A percentile compares a stretch with the other conserved stretches of the same genome.
phyloP scores from a whole-genome alignment of 2,329 filamentous ascomycete genomes.

The Colletotrichum graminicola region DNA sequence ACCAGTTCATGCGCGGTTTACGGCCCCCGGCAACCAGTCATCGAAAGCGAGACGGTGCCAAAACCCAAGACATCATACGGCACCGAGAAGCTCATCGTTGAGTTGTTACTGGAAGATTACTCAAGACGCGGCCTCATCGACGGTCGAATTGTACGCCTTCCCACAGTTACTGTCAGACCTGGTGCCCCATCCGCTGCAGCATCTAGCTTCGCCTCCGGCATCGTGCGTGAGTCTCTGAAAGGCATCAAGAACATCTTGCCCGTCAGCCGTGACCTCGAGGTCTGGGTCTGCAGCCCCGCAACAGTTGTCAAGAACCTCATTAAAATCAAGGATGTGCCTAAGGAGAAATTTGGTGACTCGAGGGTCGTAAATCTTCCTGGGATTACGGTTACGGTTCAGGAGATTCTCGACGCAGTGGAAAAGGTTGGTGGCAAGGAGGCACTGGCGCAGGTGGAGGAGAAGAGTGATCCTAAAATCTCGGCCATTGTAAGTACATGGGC shows the following conservation, averaged over 20 bases:
- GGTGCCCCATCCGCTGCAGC: slow-evolving; percentile 72
- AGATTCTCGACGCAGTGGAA: slow-evolving; percentile 65
- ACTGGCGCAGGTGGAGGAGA: slow-evolving; percentile 59
- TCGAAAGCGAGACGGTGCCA: slow-evolving; percentile 57
- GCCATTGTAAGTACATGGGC: slow-evolving; percentile 68
- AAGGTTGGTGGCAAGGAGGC: slow-evolving; percentile 62
- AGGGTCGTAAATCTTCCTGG: slow-evolving; percentile 66
- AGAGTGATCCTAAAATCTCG: slow-evolving; percentile 59
- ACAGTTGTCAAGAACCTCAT: slow-evolving; percentile 61
- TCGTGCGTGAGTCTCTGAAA: slow-evolving; percentile 71
- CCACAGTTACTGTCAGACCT: slow-evolving; percentile 71
- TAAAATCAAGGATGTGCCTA: slow-evolving; percentile 56
- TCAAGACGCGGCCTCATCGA: slow-evolving; percentile 67
- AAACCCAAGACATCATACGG: slow-evolving; percentile 71
- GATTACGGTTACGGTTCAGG: slow-evolving; percentile 63
- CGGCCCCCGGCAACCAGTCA: slow-evolving; percentile 57
- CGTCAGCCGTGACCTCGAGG: slow-evolving; percentile 56
- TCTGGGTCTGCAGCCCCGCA: slow-evolving; percentile 63
- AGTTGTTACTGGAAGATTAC: slow-evolving; percentile 67
- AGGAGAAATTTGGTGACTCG: slow-evolving; percentile 54
- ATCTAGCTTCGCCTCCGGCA: slow-evolving; percentile 71
- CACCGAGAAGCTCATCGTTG: slow-evolving; percentile 72
- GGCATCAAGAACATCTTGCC: slow-evolving; percentile 59
- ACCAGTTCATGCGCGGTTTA: slow-evolving; percentile 72
- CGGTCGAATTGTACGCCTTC: slow-evolving; percentile 69